These are phyloP conservation scores for Cryphonectria radicalis DNA, from an alignment of 2,329 filamentous ascomycete genomes.

Conservation along the genomic window DNA sequence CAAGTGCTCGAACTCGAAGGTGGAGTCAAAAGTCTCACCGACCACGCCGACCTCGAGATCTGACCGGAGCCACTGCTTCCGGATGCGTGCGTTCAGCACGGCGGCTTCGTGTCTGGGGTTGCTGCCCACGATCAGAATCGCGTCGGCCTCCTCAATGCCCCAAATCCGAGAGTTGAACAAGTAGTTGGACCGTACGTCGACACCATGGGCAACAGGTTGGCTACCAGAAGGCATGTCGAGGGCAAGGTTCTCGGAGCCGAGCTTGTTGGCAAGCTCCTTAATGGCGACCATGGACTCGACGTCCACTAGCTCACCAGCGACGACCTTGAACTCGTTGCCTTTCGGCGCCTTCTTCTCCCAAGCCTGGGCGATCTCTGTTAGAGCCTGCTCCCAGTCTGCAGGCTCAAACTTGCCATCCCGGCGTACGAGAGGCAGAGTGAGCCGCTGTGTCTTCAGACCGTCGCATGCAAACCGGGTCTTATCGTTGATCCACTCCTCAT, in stretches of 20 bases:
- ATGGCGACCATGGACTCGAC: slow-evolving; percentile 93
- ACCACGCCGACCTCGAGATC: slow-evolving; percentile 92
- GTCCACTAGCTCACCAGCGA: slow-evolving; percentile 90
- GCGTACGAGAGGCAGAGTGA: slow-evolving; percentile 90
- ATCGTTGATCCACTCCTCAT: slow-evolving; percentile 99
- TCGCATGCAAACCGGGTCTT: slow-evolving; percentile 97
- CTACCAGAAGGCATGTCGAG: slow-evolving; percentile 87
- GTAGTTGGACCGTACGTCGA: slow-evolving; percentile 94
- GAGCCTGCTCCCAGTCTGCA: slow-evolving; percentile 92
- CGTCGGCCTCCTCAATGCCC: slow-evolving; percentile 92
- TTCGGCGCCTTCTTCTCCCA: slow-evolving; percentile 80
- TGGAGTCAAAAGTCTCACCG: slow-evolving; percentile 89
- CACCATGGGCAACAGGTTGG: slow-evolving; percentile 84
- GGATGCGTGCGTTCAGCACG: slow-evolving; percentile 92
- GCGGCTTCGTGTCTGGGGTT: slow-evolving; percentile 96
- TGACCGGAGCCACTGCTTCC: slow-evolving; percentile 96
- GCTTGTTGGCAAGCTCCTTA: slow-evolving; percentile 96
- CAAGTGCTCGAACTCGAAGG: slow-evolving; percentile 92
- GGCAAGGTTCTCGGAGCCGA: slow-evolving; percentile 93
- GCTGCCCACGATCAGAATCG: slow-evolving; percentile 88
- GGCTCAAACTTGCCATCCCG: slow-evolving; percentile 90
- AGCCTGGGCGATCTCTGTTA: slow-evolving; percentile 82
- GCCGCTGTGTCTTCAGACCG: slow-evolving; percentile 91
- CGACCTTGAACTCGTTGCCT: slow-evolving; percentile 93
- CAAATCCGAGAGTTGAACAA: slow-evolving; percentile 95